These are phyloP conservation scores for Picochlorum sp. DNA, from an alignment of 139 green algal genomes.

Conservation along the genomic window DNA sequence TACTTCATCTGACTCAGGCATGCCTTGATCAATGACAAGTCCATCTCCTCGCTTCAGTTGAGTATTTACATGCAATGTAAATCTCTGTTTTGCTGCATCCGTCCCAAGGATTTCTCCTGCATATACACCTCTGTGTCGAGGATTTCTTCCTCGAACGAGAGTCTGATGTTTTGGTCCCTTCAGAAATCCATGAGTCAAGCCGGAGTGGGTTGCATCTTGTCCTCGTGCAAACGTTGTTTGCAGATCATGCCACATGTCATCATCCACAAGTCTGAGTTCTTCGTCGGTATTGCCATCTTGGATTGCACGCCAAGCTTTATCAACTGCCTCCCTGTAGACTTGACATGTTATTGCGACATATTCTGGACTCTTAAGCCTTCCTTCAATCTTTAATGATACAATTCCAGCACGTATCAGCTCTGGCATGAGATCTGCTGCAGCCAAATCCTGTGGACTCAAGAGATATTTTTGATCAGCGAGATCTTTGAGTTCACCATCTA, in stretches of 20 bases:
- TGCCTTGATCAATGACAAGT: constrained; percentile 66
- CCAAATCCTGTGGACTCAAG: constrained; percentile 65
- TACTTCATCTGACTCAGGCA: constrained; percentile 47
- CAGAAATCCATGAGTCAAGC: constrained; percentile 70
- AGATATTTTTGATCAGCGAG: constrained; percentile 66
- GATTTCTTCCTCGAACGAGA: constrained; percentile 58
- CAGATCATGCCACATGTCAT: constrained; percentile 27
- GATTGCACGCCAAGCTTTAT: constrained; percentile 54
- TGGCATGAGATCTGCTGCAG: constrained; percentile 43
- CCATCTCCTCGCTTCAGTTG: constrained; percentile 58
- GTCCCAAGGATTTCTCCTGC: constrained; percentile 22
- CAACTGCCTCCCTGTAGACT: constrained; percentile 52
- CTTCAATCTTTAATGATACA: constrained; percentile 61
- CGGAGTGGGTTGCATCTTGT: constrained; percentile 59
- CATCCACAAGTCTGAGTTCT: constrained; percentile 2
- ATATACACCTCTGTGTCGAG: constrained; percentile 59
- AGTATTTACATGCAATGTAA: constrained; percentile 14
- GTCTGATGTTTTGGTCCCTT: constrained; percentile 61
- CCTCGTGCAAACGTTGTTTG: constrained; percentile 67
- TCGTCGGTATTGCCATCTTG: not conserved
- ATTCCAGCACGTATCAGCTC: constrained; percentile 66
- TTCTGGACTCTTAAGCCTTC: constrained; percentile 74
- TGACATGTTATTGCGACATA: constrained; percentile 70
- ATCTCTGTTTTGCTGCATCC: not conserved
- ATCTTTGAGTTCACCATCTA: constrained; percentile 54